Conservation (phyloP, 345 rosid genomes). For the Clausena lansium region DNA sequence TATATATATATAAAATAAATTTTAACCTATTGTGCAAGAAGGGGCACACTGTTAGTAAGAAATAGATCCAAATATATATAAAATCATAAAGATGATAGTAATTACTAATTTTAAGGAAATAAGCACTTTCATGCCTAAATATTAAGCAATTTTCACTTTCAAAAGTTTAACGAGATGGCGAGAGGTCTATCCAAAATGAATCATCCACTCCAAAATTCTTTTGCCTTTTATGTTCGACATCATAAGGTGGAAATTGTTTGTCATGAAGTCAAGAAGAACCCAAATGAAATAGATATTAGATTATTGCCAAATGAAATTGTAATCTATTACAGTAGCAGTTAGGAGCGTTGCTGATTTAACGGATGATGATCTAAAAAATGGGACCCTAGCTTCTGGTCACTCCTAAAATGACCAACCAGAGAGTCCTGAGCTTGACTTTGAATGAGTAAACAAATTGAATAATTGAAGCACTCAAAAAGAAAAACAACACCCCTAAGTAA, state of each 20-base stretch:
- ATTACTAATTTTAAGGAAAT: not conserved
- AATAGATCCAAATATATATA: no score
- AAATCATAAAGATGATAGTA: not conserved
- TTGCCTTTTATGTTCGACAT: not conserved
- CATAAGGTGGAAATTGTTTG: not conserved
- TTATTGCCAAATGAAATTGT: not conserved
- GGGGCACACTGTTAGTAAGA: not conserved
- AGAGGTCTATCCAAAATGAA: not conserved
- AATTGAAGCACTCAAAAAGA: not conserved
- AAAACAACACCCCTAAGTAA: not conserved
- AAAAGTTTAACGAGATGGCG: not conserved
- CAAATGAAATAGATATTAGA: not conserved
- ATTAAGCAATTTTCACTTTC: no score
- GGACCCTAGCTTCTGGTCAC: conserved; percentile 7
- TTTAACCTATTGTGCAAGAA: no score
- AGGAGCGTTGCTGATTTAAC: conserved; percentile 17
- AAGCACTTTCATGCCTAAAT: no score
- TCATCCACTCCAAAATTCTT: not conserved
- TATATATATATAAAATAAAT: no score
- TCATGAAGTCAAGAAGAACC: not conserved
- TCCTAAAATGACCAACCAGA: conserved; percentile 12
- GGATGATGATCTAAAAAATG: conserved; percentile 15
- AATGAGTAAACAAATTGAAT: conserved; percentile 3
- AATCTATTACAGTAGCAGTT: not conserved
- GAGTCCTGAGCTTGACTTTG: conserved; percentile 8